Evolutionary conservation across 2,329 filamentous ascomycete genomes (phyloP).

Genomic region (Dactylonectria estremocensis): DNA sequence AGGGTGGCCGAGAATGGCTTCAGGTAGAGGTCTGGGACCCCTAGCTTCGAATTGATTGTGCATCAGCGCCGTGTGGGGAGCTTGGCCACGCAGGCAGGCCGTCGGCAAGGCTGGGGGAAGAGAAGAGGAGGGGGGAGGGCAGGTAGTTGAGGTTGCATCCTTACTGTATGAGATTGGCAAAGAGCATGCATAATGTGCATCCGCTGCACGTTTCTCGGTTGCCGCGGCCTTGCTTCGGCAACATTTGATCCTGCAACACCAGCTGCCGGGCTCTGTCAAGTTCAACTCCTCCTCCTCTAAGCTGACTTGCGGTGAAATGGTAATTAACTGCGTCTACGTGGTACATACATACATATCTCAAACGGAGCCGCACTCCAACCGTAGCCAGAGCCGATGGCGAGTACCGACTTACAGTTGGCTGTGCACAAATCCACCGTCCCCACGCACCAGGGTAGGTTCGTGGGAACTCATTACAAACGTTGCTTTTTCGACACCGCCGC

Average conservation of each 20-base stretch:
- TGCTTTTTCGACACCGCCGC: constrained; percentile 36
- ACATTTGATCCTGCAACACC: constrained; percentile 23
- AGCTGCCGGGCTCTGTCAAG: constrained; percentile 18
- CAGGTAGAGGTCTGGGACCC: constrained; percentile 22
- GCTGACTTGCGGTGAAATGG: constrained; percentile 20
- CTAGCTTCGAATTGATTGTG: constrained; percentile 30
- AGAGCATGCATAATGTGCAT: constrained; percentile 29
- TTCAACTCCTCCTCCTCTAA: constrained; percentile 8
- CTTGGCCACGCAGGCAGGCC: constrained; percentile 12
- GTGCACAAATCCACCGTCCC: constrained; percentile 33
- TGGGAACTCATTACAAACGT: constrained; percentile 33
- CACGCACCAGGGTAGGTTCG: constrained; percentile 33
- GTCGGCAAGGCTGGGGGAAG: constrained; percentile 25
- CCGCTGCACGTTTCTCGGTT: constrained; percentile 17
- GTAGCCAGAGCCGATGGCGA: background rate
- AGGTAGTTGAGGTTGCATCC: constrained; percentile 6
- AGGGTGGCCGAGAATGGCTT: constrained; percentile 6
- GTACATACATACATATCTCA: constrained; percentile 4
- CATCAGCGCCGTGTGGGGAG: constrained; percentile 26
- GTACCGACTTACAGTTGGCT: constrained; percentile 34
- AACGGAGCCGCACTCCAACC: constrained; percentile 31
- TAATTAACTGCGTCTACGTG: background rate
- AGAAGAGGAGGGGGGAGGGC: too few relatives aligned
- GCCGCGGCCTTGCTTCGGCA: constrained; percentile 38
- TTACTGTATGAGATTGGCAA: constrained; percentile 25